These are phyloP conservation scores for Cyberlindnera meyerae DNA, from an alignment of 805 yeast genomes.

Conservation along the genomic window DNA sequence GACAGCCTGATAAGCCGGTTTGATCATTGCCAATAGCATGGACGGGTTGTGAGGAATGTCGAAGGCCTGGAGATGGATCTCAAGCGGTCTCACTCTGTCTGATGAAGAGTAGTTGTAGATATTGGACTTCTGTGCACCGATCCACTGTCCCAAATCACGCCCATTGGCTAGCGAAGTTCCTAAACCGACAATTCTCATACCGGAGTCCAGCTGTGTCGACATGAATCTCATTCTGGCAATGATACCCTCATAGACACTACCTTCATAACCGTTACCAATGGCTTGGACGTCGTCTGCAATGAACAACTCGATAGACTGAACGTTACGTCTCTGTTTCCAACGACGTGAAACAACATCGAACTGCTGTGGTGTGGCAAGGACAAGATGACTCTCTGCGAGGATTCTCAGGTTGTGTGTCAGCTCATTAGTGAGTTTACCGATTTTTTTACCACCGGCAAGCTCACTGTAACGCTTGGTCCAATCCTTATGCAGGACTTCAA, in stretches of 20 bases:
- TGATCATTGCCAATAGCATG: conserved; percentile 44
- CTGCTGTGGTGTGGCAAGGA: conserved; percentile 75
- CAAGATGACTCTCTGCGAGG: conserved; percentile 57
- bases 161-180: conserved; percentile 69
- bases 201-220: conserved; percentile 55
- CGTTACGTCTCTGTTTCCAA: conserved; percentile 74
- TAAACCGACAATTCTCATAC: conserved; percentile 62
- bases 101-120: conserved; percentile 67
- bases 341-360: conserved; percentile 69
- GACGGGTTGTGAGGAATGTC: conserved; percentile 48
- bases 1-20: conserved; percentile 43
- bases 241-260: conserved; percentile 63
- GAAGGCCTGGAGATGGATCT: conserved; percentile 50
- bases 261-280: conserved; percentile 52
- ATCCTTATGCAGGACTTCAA: conserved; percentile 39
- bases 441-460: conserved; percentile 52
- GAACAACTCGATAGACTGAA: conserved; percentile 62
- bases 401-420: conserved; percentile 46
- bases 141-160: conserved; percentile 80
- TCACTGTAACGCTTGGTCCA: conserved; percentile 52
- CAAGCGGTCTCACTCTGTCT: conserved; percentile 52
- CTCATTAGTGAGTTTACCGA: conserved; percentile 53
- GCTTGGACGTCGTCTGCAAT: conserved; percentile 72
- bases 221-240: conserved; percentile 71
- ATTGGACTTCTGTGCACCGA: conserved; percentile 59